Evolutionary conservation across 2,329 filamentous ascomycete species (phyloP).

Genomic region (Hypoxylon rubiginosum): DNA sequence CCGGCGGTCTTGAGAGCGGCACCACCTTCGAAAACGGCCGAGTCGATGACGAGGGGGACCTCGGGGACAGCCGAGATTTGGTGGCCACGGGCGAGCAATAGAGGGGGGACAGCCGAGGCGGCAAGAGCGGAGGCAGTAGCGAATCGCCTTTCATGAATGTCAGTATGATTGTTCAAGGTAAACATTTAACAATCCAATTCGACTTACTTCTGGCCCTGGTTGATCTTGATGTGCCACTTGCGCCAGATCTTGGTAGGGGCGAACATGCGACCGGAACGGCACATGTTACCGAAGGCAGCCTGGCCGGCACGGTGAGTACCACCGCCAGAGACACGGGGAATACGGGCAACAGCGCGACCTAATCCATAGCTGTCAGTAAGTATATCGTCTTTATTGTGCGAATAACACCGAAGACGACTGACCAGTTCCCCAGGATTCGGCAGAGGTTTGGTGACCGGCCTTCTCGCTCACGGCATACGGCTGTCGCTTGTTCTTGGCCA

Average conservation of each 20-base stretch:
- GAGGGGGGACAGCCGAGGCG: conserved; percentile 93
- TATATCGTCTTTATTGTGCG: conserved; percentile 5
- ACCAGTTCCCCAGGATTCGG: conserved; percentile 99
- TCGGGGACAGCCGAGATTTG: conserved; percentile 91
- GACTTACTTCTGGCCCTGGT: conserved; percentile 94
- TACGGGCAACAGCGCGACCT: conserved; percentile 99
- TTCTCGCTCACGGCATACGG: conserved; percentile 99
- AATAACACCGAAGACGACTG: conserved; percentile 60
- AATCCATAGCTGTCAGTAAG: conserved; percentile 39
- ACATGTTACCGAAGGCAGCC: conserved; percentile 99
- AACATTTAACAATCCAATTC: background rate
- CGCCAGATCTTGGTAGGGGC: conserved; percentile 99
- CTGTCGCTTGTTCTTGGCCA: conserved; percentile 99
- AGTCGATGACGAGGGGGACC: conserved; percentile 97
- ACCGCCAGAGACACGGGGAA: conserved; percentile 99
- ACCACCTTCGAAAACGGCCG: conserved; percentile 84
- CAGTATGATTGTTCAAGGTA: conserved; percentile 42
- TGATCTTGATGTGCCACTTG: conserved; percentile 99
- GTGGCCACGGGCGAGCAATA: conserved; percentile 97
- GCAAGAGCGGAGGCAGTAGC: conserved; percentile 97
- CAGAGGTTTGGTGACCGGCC: conserved; percentile 99
- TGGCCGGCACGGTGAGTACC: conserved; percentile 99
- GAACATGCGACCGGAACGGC: conserved; percentile 99
- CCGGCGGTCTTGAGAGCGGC: conserved; percentile 89
- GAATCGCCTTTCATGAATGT: conserved; percentile 77